A percentile compares a stretch with the other conserved stretches of the same genome.
Conservation (phyloP, 768 basidiomycete genomes). For the Guyanaporus albipodus region DNA sequence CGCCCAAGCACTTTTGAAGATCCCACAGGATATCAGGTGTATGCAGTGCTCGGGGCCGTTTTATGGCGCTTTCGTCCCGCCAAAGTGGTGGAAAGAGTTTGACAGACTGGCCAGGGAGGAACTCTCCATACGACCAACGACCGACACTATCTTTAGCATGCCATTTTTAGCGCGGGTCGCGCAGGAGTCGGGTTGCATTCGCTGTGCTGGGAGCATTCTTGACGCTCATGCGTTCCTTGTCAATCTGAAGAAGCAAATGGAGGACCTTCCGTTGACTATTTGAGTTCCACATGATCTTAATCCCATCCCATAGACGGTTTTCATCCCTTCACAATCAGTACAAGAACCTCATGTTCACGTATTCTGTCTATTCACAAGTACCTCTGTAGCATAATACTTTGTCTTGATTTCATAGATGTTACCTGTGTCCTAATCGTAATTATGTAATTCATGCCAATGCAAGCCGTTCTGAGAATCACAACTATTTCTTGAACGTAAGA, state of each 20-base stretch:
- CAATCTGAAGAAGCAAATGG: slow-evolving; percentile 53
- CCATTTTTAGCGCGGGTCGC: slow-evolving; percentile 54
- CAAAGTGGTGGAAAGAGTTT: slow-evolving; percentile 70
- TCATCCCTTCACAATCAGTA: not conserved
- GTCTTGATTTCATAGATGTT: not conserved
- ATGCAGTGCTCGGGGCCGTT: slow-evolving; percentile 60
- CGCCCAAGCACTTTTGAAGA: slow-evolving; percentile 45
- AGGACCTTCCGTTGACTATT: slow-evolving; percentile 45
- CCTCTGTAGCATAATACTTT: slow-evolving; percentile 5
- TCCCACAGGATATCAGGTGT: slow-evolving; percentile 53
- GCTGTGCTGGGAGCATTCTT: slow-evolving; percentile 66
- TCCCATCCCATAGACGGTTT: not conserved
- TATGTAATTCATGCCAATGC: no score
- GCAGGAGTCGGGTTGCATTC: slow-evolving; percentile 48
- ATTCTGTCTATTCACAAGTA: no score
- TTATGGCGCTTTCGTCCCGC: slow-evolving; percentile 44
- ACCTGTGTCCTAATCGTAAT: no score
- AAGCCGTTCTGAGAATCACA: no score
- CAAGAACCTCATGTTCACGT: no score
- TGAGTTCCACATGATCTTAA: slow-evolving; percentile 18
- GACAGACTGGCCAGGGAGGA: slow-evolving; percentile 55
- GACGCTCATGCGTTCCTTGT: slow-evolving; percentile 55
- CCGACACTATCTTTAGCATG: slow-evolving; percentile 57
- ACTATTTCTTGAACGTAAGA: slow-evolving; percentile 4
- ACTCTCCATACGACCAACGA: slow-evolving; percentile 50